phyloP scores from a whole-genome alignment of 768 basidiomycete species.

The Leccinum variicolor region DNA sequence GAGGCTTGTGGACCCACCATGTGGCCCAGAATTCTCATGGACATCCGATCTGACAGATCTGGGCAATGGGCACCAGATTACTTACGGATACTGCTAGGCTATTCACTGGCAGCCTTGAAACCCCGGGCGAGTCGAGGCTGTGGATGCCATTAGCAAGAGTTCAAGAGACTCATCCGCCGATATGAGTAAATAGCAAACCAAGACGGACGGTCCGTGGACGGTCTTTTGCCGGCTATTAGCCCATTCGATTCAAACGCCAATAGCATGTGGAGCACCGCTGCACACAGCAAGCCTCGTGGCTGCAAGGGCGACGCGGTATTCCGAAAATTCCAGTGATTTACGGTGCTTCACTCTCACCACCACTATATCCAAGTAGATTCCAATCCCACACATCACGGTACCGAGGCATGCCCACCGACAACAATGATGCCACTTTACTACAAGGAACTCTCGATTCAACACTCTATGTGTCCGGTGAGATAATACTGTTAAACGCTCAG shows the following conservation, averaged over 20 bases:
- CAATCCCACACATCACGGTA: neutral
- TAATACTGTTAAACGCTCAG: neutral
- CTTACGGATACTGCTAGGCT: neutral
- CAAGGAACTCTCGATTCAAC: neutral
- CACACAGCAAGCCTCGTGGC: neutral
- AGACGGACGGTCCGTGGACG: neutral
- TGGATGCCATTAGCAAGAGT: neutral
- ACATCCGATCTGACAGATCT: neutral
- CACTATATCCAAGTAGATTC: neutral
- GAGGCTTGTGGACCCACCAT: too few relatives aligned
- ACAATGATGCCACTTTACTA: neutral
- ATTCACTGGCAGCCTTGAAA: neutral
- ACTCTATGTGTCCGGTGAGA: neutral
- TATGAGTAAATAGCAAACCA: too few relatives aligned
- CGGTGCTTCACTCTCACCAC: neutral
- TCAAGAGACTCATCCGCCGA: neutral
- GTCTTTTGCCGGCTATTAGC: neutral
- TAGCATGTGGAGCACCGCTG: neutral
- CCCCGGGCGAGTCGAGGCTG: neutral
- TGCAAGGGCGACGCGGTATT: neutral
- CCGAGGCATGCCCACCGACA: neutral
- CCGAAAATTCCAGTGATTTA: neutral
- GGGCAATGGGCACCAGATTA: neutral
- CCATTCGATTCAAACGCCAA: neutral
- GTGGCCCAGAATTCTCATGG: neutral